phyloP scores from a whole-genome alignment of 2,329 filamentous ascomycete genomes.

The Trichoderma sp. region DNA sequence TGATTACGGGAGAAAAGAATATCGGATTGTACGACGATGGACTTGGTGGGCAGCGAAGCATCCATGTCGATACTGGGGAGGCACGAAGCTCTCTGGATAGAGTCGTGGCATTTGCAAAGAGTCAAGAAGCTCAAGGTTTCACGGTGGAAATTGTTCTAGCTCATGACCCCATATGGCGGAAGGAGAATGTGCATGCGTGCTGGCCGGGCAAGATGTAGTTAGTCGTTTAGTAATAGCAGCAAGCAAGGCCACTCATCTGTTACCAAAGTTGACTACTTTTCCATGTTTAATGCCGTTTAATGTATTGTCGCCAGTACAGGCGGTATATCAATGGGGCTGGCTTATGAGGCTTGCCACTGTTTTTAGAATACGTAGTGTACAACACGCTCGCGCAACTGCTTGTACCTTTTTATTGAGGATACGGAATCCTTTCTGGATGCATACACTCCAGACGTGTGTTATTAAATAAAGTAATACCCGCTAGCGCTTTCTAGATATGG shows the following conservation, averaged over 20 bases:
- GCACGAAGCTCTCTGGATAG: background rate
- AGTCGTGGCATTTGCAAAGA: background rate
- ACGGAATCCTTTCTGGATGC: background rate
- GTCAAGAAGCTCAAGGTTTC: background rate
- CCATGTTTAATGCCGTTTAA: background rate
- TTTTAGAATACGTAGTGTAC: background rate
- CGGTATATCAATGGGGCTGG: background rate
- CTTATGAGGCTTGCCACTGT: too few relatives aligned
- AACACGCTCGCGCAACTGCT: background rate
- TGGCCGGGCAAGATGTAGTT: conserved; percentile 14
- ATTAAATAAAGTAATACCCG: background rate
- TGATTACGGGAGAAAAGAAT: background rate
- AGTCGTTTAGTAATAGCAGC: background rate
- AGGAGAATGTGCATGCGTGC: conserved; percentile 2
- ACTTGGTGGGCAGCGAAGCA: conserved; percentile 1
- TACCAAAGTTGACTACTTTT: background rate
- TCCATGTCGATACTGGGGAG: conserved; percentile 4
- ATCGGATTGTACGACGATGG: conserved; percentile 8
- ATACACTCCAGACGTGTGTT: background rate
- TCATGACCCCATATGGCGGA: conserved; percentile 5
- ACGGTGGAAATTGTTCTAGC: conserved; percentile 4
- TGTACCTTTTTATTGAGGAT: background rate
- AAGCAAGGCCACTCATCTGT: background rate
- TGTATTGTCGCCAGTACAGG: background rate
- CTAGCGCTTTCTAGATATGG: background rate